Percentiles rank a stretch among this genome's conserved stretches.
These are phyloP conservation scores for Solanum verrucosum DNA, from an alignment of 257 asterid species.

Conservation along the genomic window DNA sequence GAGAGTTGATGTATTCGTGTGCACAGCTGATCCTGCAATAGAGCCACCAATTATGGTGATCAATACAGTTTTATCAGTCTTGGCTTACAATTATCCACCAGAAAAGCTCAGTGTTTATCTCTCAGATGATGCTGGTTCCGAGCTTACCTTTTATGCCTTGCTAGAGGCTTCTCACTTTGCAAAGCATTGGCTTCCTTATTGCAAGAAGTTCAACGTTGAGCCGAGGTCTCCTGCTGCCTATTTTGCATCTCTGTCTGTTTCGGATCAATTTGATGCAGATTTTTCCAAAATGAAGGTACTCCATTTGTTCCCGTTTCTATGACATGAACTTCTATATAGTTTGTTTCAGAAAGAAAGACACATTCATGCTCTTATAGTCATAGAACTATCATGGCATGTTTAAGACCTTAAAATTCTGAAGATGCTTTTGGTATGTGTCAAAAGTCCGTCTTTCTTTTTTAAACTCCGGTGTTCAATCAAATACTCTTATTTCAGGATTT, in stretches of 20 bases:
- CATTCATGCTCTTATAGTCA: neutral
- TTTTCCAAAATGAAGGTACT: constrained; percentile 50
- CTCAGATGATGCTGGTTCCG: constrained; percentile 82
- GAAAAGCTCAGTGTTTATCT: constrained; percentile 71
- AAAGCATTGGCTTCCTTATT: constrained; percentile 70
- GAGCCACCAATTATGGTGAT: constrained; percentile 90
- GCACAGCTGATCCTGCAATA: constrained; percentile 77
- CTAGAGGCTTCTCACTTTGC: constrained; percentile 63
- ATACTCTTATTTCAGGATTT: neutral
- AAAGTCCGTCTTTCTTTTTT: neutral
- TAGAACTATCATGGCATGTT: neutral
- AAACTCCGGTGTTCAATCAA: neutral
- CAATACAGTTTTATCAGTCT: constrained; percentile 72
- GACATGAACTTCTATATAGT: neutral
- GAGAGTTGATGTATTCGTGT: constrained; percentile 64
- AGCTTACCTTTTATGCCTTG: constrained; percentile 64
- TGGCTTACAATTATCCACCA: constrained; percentile 79
- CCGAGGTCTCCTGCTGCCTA: constrained; percentile 72
- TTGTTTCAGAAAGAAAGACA: neutral
- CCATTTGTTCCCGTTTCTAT: neutral
- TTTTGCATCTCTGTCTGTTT: constrained; percentile 18
- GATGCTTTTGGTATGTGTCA: neutral
- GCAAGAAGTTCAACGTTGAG: constrained; percentile 49
- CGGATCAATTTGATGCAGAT: constrained; percentile 26
- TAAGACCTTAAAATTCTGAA: neutral